Conservation (phyloP, 805 yeast genomes). For the Pichia thaimueangensis region DNA sequence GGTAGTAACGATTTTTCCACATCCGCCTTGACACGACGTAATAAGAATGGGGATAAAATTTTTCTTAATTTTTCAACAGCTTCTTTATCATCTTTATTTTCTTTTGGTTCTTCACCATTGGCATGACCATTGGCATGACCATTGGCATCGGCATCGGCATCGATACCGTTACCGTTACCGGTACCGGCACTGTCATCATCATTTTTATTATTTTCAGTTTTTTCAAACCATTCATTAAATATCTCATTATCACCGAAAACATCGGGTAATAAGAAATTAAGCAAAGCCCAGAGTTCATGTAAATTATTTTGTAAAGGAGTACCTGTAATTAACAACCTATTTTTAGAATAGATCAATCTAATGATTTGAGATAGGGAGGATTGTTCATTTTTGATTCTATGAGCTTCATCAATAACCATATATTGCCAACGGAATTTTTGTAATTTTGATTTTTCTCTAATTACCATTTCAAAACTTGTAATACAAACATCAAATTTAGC, state of each 20-base stretch:
- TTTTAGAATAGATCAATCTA: slow-evolving; percentile 77
- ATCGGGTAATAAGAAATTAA: slow-evolving; percentile 88
- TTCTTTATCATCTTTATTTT: slow-evolving; percentile 55
- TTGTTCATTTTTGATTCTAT: slow-evolving; percentile 92
- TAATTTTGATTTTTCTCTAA: slow-evolving; percentile 75
- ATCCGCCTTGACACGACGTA: slow-evolving; percentile 86
- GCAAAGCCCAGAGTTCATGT: slow-evolving; percentile 93
- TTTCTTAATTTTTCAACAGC: slow-evolving; percentile 87
- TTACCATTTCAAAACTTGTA: slow-evolving; percentile 90
- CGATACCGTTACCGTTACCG: neutral
- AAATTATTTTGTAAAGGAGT: slow-evolving; percentile 93
- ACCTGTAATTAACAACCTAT: slow-evolving; percentile 85
- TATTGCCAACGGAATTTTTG: slow-evolving; percentile 90
- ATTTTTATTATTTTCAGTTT: slow-evolving; percentile 48
- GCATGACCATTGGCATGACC: slow-evolving; percentile 21
- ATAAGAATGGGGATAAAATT: slow-evolving; percentile 77
- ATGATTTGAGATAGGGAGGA: slow-evolving; percentile 89
- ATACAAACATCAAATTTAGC: slow-evolving; percentile 86
- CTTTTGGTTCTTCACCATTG: slow-evolving; percentile 41
- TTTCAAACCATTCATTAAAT: slow-evolving; percentile 90
- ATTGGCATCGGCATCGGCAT: too few relatives aligned
- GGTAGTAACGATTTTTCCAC: slow-evolving; percentile 89
- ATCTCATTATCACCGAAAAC: slow-evolving; percentile 87
- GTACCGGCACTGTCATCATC: slow-evolving; percentile 84
- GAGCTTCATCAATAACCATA: slow-evolving; percentile 92